A percentile compares a stretch with the other conserved stretches of the same genome.
phyloP scores from a whole-genome alignment of 140 eudicot species.

The Flaveria floridana region DNA sequence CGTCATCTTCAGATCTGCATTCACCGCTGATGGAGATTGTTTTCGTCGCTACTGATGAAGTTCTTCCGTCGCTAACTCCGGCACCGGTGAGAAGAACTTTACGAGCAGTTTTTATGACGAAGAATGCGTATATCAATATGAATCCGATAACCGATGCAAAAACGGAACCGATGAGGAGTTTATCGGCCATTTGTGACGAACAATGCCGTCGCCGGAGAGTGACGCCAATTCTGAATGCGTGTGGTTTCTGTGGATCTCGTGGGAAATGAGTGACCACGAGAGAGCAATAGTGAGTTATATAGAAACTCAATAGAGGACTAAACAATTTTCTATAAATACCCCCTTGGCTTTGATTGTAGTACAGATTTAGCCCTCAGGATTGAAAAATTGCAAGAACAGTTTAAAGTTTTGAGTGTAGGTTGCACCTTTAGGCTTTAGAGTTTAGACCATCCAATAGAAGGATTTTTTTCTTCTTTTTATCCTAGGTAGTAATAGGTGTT shows the following conservation, averaged over 20 bases:
- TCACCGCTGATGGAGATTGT: slow-evolving; percentile 39
- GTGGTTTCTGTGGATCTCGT: slow-evolving; percentile 37
- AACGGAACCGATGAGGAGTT: slow-evolving; percentile 28
- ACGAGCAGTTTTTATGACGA: slow-evolving; percentile 26
- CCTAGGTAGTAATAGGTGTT: no score
- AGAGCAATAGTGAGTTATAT: slow-evolving; percentile 14
- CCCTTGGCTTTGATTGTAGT: no score
- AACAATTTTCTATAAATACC: not conserved
- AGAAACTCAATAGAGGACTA: not conserved
- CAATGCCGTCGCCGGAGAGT: slow-evolving; percentile 24
- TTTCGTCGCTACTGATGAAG: slow-evolving; percentile 40
- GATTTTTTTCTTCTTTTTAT: no score
- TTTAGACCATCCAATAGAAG: no score
- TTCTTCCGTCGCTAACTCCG: slow-evolving; percentile 1
- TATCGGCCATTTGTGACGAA: slow-evolving; percentile 39
- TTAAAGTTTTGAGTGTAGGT: no score
- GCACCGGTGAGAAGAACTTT: slow-evolving; percentile 14
- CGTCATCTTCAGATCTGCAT: slow-evolving; percentile 48
- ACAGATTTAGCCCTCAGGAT: no score
- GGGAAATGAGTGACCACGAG: slow-evolving; percentile 27
- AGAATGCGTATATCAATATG: slow-evolving; percentile 29
- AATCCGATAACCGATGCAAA: slow-evolving; percentile 39
- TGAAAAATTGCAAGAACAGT: no score
- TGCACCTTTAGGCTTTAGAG: no score
- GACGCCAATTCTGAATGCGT: slow-evolving; percentile 10